A percentile compares a stretch with the other conserved stretches of the same genome.
Evolutionary conservation across 495 filamentous ascomycete genomes (phyloP).

Genomic region (Lasiosphaeria hispida): DNA sequence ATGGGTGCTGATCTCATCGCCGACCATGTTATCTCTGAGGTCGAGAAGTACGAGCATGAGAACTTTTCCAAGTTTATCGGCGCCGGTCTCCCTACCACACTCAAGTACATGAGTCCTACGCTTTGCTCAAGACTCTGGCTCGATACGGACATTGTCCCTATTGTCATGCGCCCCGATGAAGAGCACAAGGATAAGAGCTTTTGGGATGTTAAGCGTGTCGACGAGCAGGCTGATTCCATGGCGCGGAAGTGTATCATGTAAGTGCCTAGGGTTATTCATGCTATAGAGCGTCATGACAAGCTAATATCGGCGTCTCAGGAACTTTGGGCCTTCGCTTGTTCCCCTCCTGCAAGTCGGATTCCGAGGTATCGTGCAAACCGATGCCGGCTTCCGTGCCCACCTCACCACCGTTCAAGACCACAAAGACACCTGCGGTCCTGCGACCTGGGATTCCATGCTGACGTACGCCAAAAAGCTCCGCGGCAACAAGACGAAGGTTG

Average conservation of each 20-base stretch:
- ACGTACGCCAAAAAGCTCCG: conserved; percentile 68
- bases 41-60: conserved; percentile 56
- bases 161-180: conserved; percentile 52
- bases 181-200: conserved; percentile 44
- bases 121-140: conserved; percentile 76
- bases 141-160: conserved; percentile 72
- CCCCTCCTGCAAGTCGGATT: conserved; percentile 75
- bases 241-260: conserved; percentile 76
- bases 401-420: conserved; percentile 64
- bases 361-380: conserved; percentile 72
- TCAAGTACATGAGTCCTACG: conserved; percentile 53
- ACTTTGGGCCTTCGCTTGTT: conserved; percentile 72
- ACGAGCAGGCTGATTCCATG: conserved; percentile 86
- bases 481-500: conserved; percentile 64
- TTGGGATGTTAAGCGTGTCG: conserved; percentile 59
- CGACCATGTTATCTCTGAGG: conserved; percentile 52
- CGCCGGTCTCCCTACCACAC: conserved; percentile 52
- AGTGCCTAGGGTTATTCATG: neutral
- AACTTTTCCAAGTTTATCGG: conserved; percentile 70
- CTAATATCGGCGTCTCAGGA: conserved; percentile 38
- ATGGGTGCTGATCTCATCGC: conserved; percentile 46
- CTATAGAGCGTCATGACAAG: neutral
- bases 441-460: conserved; percentile 69
- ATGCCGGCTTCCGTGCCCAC: conserved; percentile 60
- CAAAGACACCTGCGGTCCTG: conserved; percentile 54